Evolutionary conservation across 352 stramenopile species (phyloP), one percentile per base, ranked within the genome.

Genomic region (Phytophthora sp.): DNA sequence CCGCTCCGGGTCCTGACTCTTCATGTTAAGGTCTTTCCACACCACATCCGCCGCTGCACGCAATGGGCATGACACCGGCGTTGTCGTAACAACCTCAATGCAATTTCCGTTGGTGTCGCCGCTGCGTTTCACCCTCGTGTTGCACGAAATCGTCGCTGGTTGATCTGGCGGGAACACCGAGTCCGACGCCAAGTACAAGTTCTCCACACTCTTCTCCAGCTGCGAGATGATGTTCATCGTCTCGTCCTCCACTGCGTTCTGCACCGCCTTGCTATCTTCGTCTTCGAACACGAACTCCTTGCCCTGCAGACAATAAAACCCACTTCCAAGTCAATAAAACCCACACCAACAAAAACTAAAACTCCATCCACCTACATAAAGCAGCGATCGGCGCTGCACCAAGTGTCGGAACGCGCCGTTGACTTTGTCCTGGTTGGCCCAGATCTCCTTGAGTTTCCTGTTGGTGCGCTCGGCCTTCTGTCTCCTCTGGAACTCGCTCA

Each of bases 381-480:
- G 54, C 38, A 76, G 39, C 8, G 52, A 65, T 8, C 69, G 52
- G 5, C 62, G 57, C 28, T 74, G 62, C 9, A 72, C 53, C 5
- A 76, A 37, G 32, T 76, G 58, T 5, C 70, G 58, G 13, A 76
- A 64, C 3, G 56, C 23, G 3, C 38, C 58, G 35, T 74, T 72
- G 17, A 79, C 42, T 60, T 76, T 76, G 20, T 50, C 30, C 37
- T 79, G 71, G 21, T 69, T 70, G 13, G 26, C 21, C 66, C 65
- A 76, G 24, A 76, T 59, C 10, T 67, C 57, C 32, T 72, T 74
- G 24, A 79, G 67, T 27, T 74, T 76, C 12, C 71, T 45, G 54
- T 76, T 71, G 0, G 39, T 72, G 5, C 64, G 51, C 23, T 79
- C 71, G 10, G 71, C 60, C 2, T 54, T 55, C n/a, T 74, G 66